phyloP scores from a whole-genome alignment of 139 green algal genomes.

The Chlamydomonas asymmetrica region DNA sequence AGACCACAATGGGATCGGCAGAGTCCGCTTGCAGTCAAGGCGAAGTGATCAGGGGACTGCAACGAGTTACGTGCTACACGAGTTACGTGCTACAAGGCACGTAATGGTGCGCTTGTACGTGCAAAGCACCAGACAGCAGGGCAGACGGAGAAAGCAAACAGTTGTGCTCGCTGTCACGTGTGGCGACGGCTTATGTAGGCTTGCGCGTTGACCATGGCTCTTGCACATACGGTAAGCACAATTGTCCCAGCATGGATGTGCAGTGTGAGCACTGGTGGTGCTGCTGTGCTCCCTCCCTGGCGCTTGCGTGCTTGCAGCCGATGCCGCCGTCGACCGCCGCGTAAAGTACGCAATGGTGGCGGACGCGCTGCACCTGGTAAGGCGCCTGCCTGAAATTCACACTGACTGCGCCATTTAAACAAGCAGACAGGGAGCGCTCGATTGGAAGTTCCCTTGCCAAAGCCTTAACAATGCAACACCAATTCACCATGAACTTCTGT shows the following conservation, averaged over 20 bases:
- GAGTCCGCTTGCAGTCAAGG: background rate
- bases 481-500: no score
- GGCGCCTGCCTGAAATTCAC: background rate
- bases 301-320: conserved; percentile 10
- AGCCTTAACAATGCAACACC: no score
- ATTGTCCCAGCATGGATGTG: background rate
- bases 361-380: conserved; percentile 57
- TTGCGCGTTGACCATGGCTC: background rate
- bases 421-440: no score
- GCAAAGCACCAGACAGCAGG: background rate
- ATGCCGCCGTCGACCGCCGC: conserved; percentile 32
- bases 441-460: no score
- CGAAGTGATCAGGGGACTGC: background rate
- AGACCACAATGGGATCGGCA: background rate
- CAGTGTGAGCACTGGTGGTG: background rate
- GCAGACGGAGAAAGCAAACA: no score
- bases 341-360: conserved; percentile 49
- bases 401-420: no score
- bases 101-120: background rate
- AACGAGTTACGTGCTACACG: no score
- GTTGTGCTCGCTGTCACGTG: background rate
- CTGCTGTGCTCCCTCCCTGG: no score
- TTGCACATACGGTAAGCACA: background rate
- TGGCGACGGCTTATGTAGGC: background rate
- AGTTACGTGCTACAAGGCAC: no score